These are phyloP conservation scores for Tulasnella sp. DNA, from an alignment of 768 basidiomycete species.

Conservation along the genomic window DNA sequence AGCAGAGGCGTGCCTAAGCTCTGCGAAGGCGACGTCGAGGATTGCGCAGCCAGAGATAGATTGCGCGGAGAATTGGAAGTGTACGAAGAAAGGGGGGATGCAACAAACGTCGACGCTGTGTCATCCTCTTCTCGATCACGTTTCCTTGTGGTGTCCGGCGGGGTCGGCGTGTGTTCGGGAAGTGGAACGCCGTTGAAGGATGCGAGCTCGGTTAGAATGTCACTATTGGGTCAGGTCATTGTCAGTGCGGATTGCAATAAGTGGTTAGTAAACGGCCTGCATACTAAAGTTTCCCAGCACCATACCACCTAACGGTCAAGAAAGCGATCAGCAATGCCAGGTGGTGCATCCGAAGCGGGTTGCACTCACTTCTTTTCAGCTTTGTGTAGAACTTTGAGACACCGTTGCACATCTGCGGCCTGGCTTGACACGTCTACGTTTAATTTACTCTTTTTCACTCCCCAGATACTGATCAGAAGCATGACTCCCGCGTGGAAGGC, in stretches of 20 bases:
- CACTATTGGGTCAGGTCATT: background rate
- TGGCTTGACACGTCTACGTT: constrained; percentile 42
- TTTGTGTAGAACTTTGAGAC: constrained; percentile 46
- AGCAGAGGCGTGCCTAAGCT: background rate
- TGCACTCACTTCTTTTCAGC: constrained; percentile 29
- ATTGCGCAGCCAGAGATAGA: background rate
- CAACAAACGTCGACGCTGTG: background rate
- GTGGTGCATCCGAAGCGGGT: too few species aligned
- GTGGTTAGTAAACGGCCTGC: background rate
- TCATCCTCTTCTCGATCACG: constrained; percentile 16
- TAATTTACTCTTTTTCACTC: constrained; percentile 42
- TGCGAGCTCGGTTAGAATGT: constrained; percentile 22
- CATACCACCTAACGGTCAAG: constrained; percentile 16
- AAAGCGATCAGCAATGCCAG: background rate
- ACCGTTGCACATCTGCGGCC: constrained; percentile 53
- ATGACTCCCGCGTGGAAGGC: constrained; percentile 48
- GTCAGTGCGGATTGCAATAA: background rate
- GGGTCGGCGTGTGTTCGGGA: constrained; percentile 17
- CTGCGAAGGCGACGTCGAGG: background rate
- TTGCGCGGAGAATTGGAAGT: background rate
- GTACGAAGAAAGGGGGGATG: background rate
- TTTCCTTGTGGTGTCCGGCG: constrained; percentile 17
- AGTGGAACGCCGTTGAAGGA: constrained; percentile 20
- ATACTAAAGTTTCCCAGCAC: constrained; percentile 21
- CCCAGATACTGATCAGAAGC: constrained; percentile 61